Evolutionary conservation across 352 stramenopile species (phyloP).

Genomic region (Phytophthora hybrid): DNA sequence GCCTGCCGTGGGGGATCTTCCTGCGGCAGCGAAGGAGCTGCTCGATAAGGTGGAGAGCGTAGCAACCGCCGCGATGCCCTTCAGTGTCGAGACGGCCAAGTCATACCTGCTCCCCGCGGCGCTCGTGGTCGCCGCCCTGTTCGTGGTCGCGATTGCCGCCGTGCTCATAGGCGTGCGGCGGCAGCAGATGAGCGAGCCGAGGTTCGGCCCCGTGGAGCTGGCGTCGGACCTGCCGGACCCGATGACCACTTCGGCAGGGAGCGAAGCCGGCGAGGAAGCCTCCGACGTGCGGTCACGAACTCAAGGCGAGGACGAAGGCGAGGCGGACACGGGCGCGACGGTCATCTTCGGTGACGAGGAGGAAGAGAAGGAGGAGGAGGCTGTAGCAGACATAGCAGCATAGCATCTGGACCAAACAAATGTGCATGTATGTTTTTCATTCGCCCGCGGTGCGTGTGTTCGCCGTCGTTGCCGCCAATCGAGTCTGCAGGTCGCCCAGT

Average conservation of each 20-base stretch:
- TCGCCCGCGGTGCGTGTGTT: not conserved
- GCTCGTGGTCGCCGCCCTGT: slow-evolving; percentile 18
- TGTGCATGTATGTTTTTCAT: not conserved
- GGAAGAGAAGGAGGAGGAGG: slow-evolving; percentile 22
- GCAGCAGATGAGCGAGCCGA: slow-evolving; percentile 41
- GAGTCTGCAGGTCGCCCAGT: slow-evolving; percentile 5
- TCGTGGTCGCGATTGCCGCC: slow-evolving; percentile 28
- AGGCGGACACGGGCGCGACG: slow-evolving; percentile 22
- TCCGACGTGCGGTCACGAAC: not conserved
- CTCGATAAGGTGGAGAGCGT: slow-evolving; percentile 28
- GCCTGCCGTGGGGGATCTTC: slow-evolving; percentile 16
- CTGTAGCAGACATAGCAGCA: not conserved
- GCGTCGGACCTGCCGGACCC: slow-evolving; percentile 41
- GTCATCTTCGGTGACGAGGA: slow-evolving; percentile 21
- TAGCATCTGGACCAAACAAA: slow-evolving; percentile 22
- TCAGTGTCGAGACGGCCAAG: slow-evolving; percentile 15
- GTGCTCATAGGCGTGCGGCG: slow-evolving; percentile 37
- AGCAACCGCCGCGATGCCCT: slow-evolving; percentile 21
- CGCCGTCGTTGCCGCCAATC: slow-evolving; percentile 10
- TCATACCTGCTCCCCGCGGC: slow-evolving; percentile 16
- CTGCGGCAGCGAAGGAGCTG: not conserved
- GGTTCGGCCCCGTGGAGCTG: slow-evolving; percentile 39
- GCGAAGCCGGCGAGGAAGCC: not conserved
- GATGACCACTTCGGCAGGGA: slow-evolving; percentile 26
- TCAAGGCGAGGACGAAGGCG: slow-evolving; percentile 19